Evolutionary conservation across 768 basidiomycete species (phyloP).

Genomic region (Macrolepiota dolichaula): DNA sequence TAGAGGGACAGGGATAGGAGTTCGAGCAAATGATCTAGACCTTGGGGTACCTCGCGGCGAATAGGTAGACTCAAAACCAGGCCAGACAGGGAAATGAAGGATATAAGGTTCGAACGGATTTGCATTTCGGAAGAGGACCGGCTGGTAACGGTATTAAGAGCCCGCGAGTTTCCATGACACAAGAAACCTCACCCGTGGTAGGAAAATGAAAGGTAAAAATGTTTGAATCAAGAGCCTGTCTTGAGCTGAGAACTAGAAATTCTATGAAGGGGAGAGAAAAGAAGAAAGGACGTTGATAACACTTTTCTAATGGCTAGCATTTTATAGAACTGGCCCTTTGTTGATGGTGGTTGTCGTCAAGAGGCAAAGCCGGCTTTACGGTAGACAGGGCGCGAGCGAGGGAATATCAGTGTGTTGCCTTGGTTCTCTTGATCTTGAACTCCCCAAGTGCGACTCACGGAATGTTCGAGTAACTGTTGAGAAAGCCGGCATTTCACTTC

Average conservation of each 20-base stretch:
- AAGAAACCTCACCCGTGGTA: not conserved
- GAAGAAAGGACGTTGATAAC: not conserved
- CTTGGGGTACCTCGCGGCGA: slow-evolving; percentile 64
- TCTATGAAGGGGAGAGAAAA: slow-evolving; percentile 3
- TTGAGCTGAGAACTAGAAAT: slow-evolving; percentile 40
- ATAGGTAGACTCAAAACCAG: slow-evolving; percentile 38
- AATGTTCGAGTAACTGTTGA: not conserved
- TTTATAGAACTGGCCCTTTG: not conserved
- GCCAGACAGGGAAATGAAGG: slow-evolving; percentile 31
- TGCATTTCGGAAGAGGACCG: slow-evolving; percentile 22
- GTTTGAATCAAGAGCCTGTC: slow-evolving; percentile 49
- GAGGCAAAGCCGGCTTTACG: not conserved
- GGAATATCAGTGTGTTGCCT: slow-evolving; percentile 7
- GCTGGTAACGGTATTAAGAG: not conserved
- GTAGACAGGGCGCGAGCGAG: not conserved
- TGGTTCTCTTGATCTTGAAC: slow-evolving; percentile 8
- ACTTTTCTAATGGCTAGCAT: not conserved
- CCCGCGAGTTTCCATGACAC: not conserved
- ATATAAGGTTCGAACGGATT: slow-evolving; percentile 29
- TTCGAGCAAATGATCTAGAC: slow-evolving; percentile 24
- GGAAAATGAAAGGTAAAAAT: slow-evolving; percentile 11
- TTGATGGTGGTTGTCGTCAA: not conserved
- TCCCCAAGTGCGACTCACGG: not conserved
- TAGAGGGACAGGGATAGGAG: not conserved
- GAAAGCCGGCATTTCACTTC: not conserved